Evolutionary conservation across 768 basidiomycete species (phyloP), one percentile per base, ranked within the genome.

Genomic region (Leccinum sublutescens): DNA sequence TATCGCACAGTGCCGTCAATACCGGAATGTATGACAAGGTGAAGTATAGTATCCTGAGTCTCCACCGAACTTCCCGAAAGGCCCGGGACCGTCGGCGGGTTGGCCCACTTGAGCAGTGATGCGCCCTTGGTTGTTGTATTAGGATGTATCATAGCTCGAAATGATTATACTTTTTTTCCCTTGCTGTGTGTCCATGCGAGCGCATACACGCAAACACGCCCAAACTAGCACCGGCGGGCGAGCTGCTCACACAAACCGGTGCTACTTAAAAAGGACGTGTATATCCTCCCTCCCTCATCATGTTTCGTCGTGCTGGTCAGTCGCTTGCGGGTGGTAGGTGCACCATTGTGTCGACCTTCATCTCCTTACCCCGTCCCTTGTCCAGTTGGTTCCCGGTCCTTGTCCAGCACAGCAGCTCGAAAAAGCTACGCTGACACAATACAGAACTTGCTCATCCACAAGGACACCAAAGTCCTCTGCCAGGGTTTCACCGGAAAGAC

Each of bases 401-500:
- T 96, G 80, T 87, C 92, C 51, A 82, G 85, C 67, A 90, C 94
- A 64, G 83, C 83, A 48, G 71, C 85, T 65, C 83, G 91, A 67
- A 81, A 77, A 63, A 85, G 84, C 68, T 98, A 98, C 74, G 93
- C 88, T 56, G 89, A 91, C 71, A 95, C 93, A 52, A 88, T 95
- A 71, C 80, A 83, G 71, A 99, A 98, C 79, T 85, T 99, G 63
- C 85, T 88, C 66, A 89, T 99, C 68, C 85, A 92, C 76, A 92
- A 93, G 71, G 93, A 98, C 75, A 97, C 97, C 65, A 95, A 86
- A 76, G 96, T 99, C 49, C 78, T 81, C 87, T 63, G 94, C 88
- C 75, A 97, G 94, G 76, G 93, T 85, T 85, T 95, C 67, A 98
- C 95, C 12, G 95, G 95, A 72, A 98, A 97, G 86, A 97, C 94